Conservation (phyloP, 257 asterid genomes). For the Leptodermis oblonga region DNA sequence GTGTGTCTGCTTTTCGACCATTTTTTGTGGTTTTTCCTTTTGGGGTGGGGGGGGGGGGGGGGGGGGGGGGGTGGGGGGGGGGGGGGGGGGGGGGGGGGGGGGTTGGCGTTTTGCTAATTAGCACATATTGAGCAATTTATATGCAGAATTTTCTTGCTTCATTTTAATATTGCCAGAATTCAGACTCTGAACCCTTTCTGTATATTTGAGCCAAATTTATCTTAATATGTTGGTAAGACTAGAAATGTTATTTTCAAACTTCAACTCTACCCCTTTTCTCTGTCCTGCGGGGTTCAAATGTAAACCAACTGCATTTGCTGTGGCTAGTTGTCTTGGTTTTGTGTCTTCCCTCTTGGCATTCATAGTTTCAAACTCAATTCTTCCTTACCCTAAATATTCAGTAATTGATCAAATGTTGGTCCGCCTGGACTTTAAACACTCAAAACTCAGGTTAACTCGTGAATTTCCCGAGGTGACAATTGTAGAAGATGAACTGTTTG, state of each 20-base stretch:
- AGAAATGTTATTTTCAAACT: no score
- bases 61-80: no score
- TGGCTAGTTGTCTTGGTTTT: background rate
- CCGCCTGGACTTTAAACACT: background rate
- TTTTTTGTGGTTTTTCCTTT: no score
- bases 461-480: background rate
- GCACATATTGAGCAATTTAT: background rate
- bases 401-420: background rate
- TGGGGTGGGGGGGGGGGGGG: no score
- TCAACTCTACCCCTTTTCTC: no score
- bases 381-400: background rate
- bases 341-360: background rate
- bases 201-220: background rate
- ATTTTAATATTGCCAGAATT: background rate
- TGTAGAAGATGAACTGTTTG: background rate
- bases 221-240: no score
- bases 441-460: background rate
- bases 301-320: no score
- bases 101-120: background rate
- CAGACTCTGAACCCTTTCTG: background rate
- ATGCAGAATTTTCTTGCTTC: background rate
- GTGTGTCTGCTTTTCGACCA: background rate
- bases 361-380: background rate
- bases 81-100: no score
- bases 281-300: no score